Conservation (phyloP, 495 filamentous ascomycete genomes). For the Aspergillus baeticus region DNA sequence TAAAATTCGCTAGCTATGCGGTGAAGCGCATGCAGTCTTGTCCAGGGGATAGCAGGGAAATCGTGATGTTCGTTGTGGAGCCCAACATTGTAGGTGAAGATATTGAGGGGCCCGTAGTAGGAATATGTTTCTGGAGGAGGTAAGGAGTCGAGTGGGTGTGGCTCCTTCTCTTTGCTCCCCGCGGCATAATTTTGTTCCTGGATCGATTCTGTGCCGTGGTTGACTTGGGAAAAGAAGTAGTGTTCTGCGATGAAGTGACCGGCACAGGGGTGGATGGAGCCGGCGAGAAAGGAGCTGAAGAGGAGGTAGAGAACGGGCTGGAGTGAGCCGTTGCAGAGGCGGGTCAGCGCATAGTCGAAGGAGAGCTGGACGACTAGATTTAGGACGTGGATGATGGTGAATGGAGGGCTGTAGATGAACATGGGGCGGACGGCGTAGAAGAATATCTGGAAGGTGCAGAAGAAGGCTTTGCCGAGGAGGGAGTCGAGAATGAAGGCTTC, state of each 20-base stretch:
- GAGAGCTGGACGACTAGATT: constrained; percentile 74
- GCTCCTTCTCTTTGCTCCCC: constrained; percentile 4
- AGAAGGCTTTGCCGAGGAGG: constrained; percentile 97
- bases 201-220: constrained; percentile 57
- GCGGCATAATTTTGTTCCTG: constrained; percentile 29
- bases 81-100: constrained; percentile 94
- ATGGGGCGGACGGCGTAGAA: constrained; percentile 99
- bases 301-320: constrained; percentile 73
- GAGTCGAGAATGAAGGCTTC: constrained; percentile 95
- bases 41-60: constrained; percentile 97
- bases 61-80: constrained; percentile 99
- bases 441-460: constrained; percentile 98
- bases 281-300: constrained; percentile 86
- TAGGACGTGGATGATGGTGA: constrained; percentile 79
- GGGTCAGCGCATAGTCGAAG: constrained; percentile 74
- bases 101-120: constrained; percentile 92
- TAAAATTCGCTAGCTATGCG: constrained; percentile 92
- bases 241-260: constrained; percentile 99
- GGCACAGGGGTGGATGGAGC: constrained; percentile 89
- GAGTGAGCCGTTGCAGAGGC: constrained; percentile 52
- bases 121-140: constrained; percentile 92
- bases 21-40: constrained; percentile 69
- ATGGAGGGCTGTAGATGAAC: constrained; percentile 84
- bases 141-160: constrained; percentile 44
- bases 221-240: constrained; percentile 85